phyloP scores from a whole-genome alignment of 192 early-diverging fungal species.

The Spizellomyces punctatus region DNA sequence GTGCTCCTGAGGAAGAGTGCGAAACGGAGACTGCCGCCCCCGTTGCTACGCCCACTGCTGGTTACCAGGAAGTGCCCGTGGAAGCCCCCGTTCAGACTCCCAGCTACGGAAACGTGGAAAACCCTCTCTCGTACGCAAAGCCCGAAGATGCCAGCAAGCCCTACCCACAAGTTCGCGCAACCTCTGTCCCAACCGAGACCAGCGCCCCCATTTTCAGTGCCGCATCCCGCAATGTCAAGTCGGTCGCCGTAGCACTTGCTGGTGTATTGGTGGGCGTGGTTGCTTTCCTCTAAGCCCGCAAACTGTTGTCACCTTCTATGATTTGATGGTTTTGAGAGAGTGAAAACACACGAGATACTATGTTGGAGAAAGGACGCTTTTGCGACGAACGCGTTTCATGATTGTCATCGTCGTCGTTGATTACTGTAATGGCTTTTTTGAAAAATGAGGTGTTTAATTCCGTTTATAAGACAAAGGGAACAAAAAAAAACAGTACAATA shows the following conservation, averaged over 20 bases:
- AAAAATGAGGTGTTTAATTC: background rate
- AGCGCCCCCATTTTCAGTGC: background rate
- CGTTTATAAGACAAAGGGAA: background rate
- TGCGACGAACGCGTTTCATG: background rate
- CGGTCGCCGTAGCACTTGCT: background rate
- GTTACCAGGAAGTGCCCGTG: background rate
- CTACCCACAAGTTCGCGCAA: background rate
- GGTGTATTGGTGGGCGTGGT: background rate
- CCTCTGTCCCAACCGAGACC: background rate
- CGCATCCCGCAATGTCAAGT: background rate
- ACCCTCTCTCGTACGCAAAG: background rate
- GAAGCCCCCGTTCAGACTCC: background rate
- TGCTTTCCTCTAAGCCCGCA: background rate
- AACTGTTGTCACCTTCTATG: background rate
- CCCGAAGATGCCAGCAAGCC: background rate
- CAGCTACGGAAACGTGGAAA: background rate
- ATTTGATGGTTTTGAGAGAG: background rate
- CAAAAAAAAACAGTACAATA: too few relatives aligned
- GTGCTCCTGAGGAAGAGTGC: background rate
- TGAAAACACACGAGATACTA: background rate
- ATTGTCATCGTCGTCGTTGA: background rate
- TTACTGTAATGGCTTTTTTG: background rate
- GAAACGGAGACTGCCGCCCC: background rate
- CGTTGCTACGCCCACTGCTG: background rate
- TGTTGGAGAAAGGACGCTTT: background rate